A percentile compares a stretch with the other conserved stretches of the same genome.
These are phyloP conservation scores for Termitomyces sp. DNA, from an alignment of 1,284 basidiomycete genomes.

Conservation along the genomic window DNA sequence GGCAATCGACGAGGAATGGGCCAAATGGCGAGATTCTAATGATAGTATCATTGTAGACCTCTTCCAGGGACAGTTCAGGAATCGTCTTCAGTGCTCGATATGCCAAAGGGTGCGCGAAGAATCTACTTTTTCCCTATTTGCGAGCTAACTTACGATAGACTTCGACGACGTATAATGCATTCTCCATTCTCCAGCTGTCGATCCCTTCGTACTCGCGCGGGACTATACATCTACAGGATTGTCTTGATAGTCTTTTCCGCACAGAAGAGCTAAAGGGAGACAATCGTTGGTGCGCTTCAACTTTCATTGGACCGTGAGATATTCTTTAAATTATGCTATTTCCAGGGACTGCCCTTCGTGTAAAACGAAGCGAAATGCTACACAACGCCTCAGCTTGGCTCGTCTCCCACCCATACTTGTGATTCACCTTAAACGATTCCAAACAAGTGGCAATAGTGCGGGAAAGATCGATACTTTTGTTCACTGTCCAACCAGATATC, in stretches of 20 bases:
- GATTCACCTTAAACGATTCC: slow-evolving; percentile 96
- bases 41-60: slow-evolving; percentile 95
- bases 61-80: slow-evolving; percentile 97
- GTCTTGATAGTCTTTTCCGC: slow-evolving; percentile 88
- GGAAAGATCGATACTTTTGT: slow-evolving; percentile 92
- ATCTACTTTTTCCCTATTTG: not conserved
- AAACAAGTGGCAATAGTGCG: slow-evolving; percentile 87
- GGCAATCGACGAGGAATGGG: slow-evolving; percentile 93
- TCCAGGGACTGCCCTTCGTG: slow-evolving; percentile 89
- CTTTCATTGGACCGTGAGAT: not conserved
- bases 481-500: slow-evolving; percentile 77
- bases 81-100: slow-evolving; percentile 84
- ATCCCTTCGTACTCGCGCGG: slow-evolving; percentile 58
- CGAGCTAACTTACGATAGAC: slow-evolving; percentile 50
- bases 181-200: slow-evolving; percentile 93
- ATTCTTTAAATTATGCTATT: not conserved
- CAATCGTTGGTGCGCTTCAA: slow-evolving; percentile 79
- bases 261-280: slow-evolving; percentile 90
- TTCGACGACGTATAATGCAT: slow-evolving; percentile 95
- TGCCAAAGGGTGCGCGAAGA: slow-evolving; percentile 74
- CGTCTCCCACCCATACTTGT: slow-evolving; percentile 91
- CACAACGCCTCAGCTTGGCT: slow-evolving; percentile 84
- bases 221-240: slow-evolving; percentile 75
- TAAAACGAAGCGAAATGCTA: slow-evolving; percentile 79
- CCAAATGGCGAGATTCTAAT: slow-evolving; percentile 84